phyloP scores from a whole-genome alignment of 768 basidiomycete species.

The Suillus clintonianus region DNA sequence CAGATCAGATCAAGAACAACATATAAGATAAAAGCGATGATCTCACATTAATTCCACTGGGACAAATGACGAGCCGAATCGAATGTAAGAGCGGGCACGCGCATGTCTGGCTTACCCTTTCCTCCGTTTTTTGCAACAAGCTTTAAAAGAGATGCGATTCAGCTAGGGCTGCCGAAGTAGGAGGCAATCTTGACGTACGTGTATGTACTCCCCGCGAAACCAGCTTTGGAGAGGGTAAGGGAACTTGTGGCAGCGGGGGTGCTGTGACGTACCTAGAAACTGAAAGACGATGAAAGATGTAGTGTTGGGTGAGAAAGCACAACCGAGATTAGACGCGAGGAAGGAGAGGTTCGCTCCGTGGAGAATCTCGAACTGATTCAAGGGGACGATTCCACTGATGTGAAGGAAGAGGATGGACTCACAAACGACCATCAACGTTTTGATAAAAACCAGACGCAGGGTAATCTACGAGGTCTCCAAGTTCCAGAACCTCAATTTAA shows the following conservation, averaged over 20 bases:
- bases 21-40: too few species aligned
- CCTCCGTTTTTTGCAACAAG: slow-evolving; percentile 57
- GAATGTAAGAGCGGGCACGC: slow-evolving; percentile 54
- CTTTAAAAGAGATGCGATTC: slow-evolving; percentile 25
- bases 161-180: too few species aligned
- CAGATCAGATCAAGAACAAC: too few species aligned
- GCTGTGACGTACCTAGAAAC: slow-evolving; percentile 51
- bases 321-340: slow-evolving; percentile 22
- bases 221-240: slow-evolving; percentile 42
- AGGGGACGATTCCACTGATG: not conserved
- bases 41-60: slow-evolving; percentile 66
- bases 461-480: too few species aligned
- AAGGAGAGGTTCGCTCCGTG: slow-evolving; percentile 24
- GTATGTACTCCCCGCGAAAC: slow-evolving; percentile 54
- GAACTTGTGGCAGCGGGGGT: not conserved
- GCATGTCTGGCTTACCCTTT: slow-evolving; percentile 72
- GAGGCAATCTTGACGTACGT: slow-evolving; percentile 40
- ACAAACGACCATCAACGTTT: slow-evolving; percentile 56
- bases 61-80: slow-evolving; percentile 68
- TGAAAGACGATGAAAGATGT: slow-evolving; percentile 63
- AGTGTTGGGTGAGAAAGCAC: slow-evolving; percentile 63
- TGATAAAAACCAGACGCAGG: too few species aligned
- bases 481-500: too few species aligned
- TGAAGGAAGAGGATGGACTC: not conserved
- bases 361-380: slow-evolving; percentile 48